Percentiles rank a stretch among this genome's conserved stretches.
These are phyloP conservation scores for Stentor roeselii DNA, from an alignment of 73 alveolate genomes.

Conservation along the genomic window DNA sequence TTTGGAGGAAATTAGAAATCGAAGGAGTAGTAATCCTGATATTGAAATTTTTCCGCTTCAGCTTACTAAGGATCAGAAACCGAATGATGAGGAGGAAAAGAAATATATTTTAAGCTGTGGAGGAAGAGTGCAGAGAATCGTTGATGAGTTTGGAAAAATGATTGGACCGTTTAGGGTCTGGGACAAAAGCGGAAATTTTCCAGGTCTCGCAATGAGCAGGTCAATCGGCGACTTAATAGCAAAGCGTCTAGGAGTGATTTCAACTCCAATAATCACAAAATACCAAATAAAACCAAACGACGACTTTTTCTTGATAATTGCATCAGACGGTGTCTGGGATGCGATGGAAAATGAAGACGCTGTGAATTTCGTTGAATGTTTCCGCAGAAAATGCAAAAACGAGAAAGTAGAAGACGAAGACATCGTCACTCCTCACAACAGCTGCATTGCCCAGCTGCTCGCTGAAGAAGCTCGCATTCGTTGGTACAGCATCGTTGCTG, in stretches of 20 bases:
- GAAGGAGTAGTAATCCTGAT: conserved; percentile 4
- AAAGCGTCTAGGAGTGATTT: conserved; percentile 23
- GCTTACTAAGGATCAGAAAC: conserved; percentile 26
- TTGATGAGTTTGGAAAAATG: conserved; percentile 54
- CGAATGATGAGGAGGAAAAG: conserved; percentile 10
- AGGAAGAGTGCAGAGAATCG: conserved; percentile 15
- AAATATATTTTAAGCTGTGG: background rate
- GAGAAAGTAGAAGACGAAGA: background rate
- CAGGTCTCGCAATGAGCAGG: conserved; percentile 41
- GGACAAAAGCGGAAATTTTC: conserved; percentile 48
- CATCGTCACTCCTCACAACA: background rate
- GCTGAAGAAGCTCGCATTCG: conserved; percentile 13
- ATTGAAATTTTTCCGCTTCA: conserved; percentile 34
- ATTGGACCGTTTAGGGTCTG: conserved; percentile 87
- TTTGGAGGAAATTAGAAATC: background rate
- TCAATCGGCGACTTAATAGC: conserved; percentile 32
- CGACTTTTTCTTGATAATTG: conserved; percentile 65
- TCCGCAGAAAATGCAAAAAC: background rate
- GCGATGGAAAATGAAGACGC: conserved; percentile 73
- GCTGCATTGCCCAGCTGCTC: conserved; percentile 19
- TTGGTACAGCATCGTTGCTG: conserved; percentile 2
- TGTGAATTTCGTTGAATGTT: conserved; percentile 36
- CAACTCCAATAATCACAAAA: conserved; percentile 33
- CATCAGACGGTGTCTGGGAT: conserved; percentile 89
- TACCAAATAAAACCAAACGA: conserved; percentile 44